These are phyloP conservation scores for Candida manassasensis DNA, from an alignment of 805 yeast genomes.

Conservation along the genomic window DNA sequence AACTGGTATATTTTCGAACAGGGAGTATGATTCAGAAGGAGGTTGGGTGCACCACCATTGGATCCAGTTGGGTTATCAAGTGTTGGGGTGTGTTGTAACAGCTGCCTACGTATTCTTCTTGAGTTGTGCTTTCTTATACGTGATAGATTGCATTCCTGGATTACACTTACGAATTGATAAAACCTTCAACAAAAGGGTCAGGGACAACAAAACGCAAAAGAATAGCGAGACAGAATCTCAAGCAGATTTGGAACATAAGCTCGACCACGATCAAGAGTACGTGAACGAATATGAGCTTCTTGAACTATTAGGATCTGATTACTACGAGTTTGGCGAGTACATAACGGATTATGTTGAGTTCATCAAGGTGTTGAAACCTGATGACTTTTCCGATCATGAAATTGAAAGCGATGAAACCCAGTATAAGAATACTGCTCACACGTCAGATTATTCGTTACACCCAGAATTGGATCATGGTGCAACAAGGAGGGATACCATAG, in stretches of 20 bases:
- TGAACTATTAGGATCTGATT: conserved; percentile 36
- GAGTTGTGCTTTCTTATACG: conserved; percentile 26
- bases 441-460: conserved; percentile 2
- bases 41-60: conserved; percentile 41
- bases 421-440: neutral
- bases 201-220: conserved; percentile 11
- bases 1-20: conserved; percentile 38
- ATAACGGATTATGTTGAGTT: conserved; percentile 39
- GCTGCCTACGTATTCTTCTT: conserved; percentile 30
- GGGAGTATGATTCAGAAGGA: conserved; percentile 27
- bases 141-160: conserved; percentile 38
- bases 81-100: conserved; percentile 32
- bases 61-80: conserved; percentile 38
- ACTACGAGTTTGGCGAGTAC: conserved; percentile 38
- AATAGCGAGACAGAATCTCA: conserved; percentile 13
- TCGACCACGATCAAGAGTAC: neutral
- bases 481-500: neutral
- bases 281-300: conserved; percentile 18
- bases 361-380: conserved; percentile 31
- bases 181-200: conserved; percentile 27
- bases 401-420: conserved; percentile 3
- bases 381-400: conserved; percentile 24
- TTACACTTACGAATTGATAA: conserved; percentile 39
- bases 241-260: conserved; percentile 11
- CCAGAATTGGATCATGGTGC: neutral